Conservation (phyloP, 495 filamentous ascomycete species). For the Podospora anserina region DNA sequence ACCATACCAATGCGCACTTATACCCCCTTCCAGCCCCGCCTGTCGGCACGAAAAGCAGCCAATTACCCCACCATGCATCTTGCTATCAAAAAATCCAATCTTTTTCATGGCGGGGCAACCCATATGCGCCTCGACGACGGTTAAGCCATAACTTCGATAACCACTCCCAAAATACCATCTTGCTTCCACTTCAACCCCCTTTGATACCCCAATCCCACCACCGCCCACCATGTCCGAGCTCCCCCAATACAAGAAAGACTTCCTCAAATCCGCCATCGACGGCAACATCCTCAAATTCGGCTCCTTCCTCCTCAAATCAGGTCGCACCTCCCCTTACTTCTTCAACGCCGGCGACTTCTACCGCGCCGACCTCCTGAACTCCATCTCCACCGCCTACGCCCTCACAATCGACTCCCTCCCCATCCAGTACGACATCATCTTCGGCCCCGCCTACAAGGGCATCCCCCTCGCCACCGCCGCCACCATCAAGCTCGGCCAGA, state of each 20-base stretch:
- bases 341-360: constrained; percentile 92
- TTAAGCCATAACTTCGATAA: not conserved
- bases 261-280: constrained; percentile 68
- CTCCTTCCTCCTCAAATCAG: constrained; percentile 84
- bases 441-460: constrained; percentile 94
- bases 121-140: not conserved
- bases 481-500: constrained; percentile 62
- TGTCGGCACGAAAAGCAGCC: not conserved
- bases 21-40: not conserved
- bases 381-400: constrained; percentile 77
- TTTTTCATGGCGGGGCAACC: not conserved
- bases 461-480: constrained; percentile 79
- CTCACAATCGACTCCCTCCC: constrained; percentile 55
- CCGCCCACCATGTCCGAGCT: constrained; percentile 32
- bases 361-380: constrained; percentile 65
- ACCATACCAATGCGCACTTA: not conserved
- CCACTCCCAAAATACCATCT: not conserved
- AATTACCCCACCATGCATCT: not conserved
- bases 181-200: not conserved
- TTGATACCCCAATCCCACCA: not conserved
- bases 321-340: constrained; percentile 94
- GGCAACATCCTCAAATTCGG: constrained; percentile 84
- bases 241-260: constrained; percentile 55
- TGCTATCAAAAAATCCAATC: not conserved
- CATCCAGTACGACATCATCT: constrained; percentile 64